A percentile compares a stretch with the other conserved stretches of the same genome.
Evolutionary conservation across 345 rosid species (phyloP).

Genomic region (Eucalyptus paniculata): DNA sequence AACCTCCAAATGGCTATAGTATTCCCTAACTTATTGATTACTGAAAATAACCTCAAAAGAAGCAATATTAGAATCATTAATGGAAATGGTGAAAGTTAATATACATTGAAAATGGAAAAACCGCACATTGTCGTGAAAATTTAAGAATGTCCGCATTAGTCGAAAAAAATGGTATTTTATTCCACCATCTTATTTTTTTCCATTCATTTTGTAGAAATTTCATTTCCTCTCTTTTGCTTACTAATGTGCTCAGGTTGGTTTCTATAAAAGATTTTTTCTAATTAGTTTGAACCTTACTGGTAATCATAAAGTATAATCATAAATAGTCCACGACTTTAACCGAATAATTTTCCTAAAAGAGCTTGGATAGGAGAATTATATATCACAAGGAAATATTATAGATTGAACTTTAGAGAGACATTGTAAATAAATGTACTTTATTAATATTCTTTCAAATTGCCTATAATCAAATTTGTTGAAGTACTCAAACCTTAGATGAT

Average conservation of each 20-base stretch:
- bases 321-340: not conserved
- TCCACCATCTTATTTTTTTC: not conserved
- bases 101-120: not conserved
- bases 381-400: not conserved
- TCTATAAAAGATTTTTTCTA: not conserved
- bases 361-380: too few relatives aligned
- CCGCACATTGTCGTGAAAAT: not conserved
- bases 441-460: not conserved
- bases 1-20: not conserved
- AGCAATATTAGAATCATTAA: not conserved
- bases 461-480: accelerated
- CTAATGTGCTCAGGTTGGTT: not conserved
- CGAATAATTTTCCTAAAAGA: not conserved
- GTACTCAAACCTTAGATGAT: not conserved
- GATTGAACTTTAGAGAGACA: not conserved
- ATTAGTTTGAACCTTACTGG: not conserved
- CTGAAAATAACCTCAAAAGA: not conserved
- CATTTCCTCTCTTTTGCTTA: not conserved
- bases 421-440: not conserved
- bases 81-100: not conserved
- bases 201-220: not conserved
- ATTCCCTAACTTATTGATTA: too few relatives aligned
- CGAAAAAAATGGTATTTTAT: not conserved
- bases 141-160: not conserved
- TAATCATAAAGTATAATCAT: too few relatives aligned